Evolutionary conservation across 1,284 basidiomycete species (phyloP).

Genomic region (Crucibulum cyathiforme): DNA sequence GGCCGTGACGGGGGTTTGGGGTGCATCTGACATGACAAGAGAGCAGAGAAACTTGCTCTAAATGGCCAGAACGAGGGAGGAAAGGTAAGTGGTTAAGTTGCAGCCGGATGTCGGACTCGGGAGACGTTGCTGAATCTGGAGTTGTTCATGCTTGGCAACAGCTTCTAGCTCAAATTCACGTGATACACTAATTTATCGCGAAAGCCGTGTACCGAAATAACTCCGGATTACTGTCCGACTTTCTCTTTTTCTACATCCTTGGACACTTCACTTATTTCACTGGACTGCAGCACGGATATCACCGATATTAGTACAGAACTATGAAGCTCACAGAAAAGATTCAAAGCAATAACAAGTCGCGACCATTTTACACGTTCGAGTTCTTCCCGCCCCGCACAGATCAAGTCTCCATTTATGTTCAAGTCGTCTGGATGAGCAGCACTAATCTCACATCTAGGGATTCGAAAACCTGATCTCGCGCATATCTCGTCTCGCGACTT

Average conservation of each 20-base stretch:
- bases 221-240: too few relatives aligned
- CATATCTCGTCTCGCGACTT: constrained; percentile 72
- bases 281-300: too few relatives aligned
- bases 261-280: too few relatives aligned
- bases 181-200: background rate
- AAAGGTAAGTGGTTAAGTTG: background rate
- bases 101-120: background rate
- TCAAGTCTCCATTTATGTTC: constrained; percentile 55
- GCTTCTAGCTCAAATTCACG: background rate
- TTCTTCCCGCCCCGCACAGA: constrained; percentile 97
- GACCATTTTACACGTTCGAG: constrained; percentile 87
- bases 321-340: constrained; percentile 81
- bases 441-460: constrained; percentile 55
- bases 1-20: constrained; percentile 72
- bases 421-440: constrained; percentile 4
- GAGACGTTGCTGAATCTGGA: background rate
- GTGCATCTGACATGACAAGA: constrained; percentile 43
- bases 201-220: too few relatives aligned
- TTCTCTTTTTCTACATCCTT: too few relatives aligned
- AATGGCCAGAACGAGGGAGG: background rate
- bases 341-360: constrained; percentile 40
- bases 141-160: background rate
- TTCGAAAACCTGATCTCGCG: constrained; percentile 87
- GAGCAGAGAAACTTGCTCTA: background rate
- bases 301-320: background rate